phyloP scores from a whole-genome alignment of 2,329 filamentous ascomycete genomes.

The Arthrobotrys sphaeroides region DNA sequence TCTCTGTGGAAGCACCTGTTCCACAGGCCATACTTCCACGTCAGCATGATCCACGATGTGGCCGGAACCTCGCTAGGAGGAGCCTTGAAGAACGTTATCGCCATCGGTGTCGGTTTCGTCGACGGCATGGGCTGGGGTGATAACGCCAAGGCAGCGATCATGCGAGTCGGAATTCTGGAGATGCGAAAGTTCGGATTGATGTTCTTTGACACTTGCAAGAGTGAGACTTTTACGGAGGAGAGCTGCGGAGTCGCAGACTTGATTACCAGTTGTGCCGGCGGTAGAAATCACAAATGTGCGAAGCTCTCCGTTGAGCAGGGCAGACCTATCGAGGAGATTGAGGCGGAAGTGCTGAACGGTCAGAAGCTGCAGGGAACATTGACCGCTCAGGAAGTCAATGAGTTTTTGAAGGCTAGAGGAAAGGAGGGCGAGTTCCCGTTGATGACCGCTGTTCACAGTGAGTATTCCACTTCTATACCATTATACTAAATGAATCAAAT shows the following conservation, averaged over 20 bases:
- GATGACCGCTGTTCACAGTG: constrained; percentile 81
- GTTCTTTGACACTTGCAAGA: constrained; percentile 87
- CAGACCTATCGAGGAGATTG: constrained; percentile 83
- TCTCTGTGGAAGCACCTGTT: constrained; percentile 84
- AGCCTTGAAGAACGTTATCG: constrained; percentile 96
- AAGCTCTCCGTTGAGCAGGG: constrained; percentile 84
- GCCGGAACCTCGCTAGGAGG: constrained; percentile 94
- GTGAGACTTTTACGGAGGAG: constrained; percentile 94
- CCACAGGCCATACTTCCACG: constrained; percentile 97
- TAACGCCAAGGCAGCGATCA: constrained; percentile 98
- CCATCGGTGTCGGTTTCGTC: constrained; percentile 91
- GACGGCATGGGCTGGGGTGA: constrained; percentile 97
- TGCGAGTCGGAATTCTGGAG: constrained; percentile 93
- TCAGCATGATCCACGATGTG: constrained; percentile 92
- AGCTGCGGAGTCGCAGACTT: constrained; percentile 94
- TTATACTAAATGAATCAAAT: not conserved
- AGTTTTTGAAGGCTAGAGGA: constrained; percentile 81
- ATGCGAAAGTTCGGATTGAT: constrained; percentile 95
- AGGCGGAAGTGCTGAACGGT: constrained; percentile 88
- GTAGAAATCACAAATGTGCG: constrained; percentile 92
- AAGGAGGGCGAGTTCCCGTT: constrained; percentile 86
- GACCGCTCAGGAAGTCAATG: constrained; percentile 90
- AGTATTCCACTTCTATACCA: constrained; percentile 9
- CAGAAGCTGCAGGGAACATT: constrained; percentile 96
- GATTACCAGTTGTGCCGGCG: constrained; percentile 91